Base-by-base conservation (phyloP, 176 grass and related monocot species). In the Cenchrus americanus region DNA sequence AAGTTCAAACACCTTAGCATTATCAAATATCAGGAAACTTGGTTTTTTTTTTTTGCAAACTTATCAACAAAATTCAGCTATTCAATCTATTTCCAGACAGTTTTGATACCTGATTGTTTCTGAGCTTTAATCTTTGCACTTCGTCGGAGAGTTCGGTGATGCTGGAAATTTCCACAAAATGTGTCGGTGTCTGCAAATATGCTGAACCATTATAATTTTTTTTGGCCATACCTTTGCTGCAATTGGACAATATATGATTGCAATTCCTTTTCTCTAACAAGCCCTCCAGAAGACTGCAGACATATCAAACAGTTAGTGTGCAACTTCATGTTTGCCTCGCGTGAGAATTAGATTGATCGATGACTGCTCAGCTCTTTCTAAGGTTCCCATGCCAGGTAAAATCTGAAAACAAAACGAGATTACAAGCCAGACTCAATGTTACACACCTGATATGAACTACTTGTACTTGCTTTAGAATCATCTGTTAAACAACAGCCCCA, bases 261-360 rank as follows among this genome's bases (percentile, higher is more conserved):
- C 89, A 94, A 83, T 82, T 89, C 92, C 86, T 90, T 92, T 70
- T 97, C 94, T 68, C 80, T 91, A 17, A 67, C 47, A 88, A 73
- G 44, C n/a, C 46, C 53, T 85, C 82, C 76, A 70, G 55, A 86
- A 66, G 79, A 66, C 90, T 97, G 92, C 66, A 73, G 15, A 77
- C 78, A 82, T 47, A 87, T 81, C 24, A 82, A 51, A 51, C 23
- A 51, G 46, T 73, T 73, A 73, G 57, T 57, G 53, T 57, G 18
- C 53, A 66, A 47, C 26, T 13, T 79, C 57, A 61, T 42, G 49
- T 68, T 69, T 66, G 50, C 44, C 54, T 11, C 69, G 37, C 4
- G 59, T 13, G 22, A 63, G n/a, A 53, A 51, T 77, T 27, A 10
- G 44, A 87, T 21, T 80, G 5, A 81, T 70, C 24, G 18, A 24